These are phyloP conservation scores for Annona cherimola DNA, from an alignment of 164 flowering plant species.

Conservation along the genomic window DNA sequence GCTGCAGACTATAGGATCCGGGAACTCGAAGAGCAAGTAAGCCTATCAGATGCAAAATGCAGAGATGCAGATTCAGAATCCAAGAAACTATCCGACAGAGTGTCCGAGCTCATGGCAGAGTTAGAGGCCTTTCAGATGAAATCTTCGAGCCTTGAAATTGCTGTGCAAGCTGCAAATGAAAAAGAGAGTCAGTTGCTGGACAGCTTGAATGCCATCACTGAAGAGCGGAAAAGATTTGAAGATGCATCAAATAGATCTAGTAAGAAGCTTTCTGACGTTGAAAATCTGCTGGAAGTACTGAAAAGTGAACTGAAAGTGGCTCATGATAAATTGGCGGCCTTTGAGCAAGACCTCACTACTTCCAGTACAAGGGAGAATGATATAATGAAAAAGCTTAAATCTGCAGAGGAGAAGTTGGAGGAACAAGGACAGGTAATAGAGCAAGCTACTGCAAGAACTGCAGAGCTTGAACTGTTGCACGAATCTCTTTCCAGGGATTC, in stretches of 20 bases:
- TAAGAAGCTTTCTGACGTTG: constrained; percentile 55
- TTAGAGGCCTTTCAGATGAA: constrained; percentile 51
- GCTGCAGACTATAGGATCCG: constrained; percentile 56
- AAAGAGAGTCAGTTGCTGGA: constrained; percentile 61
- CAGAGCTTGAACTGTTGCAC: constrained; percentile 51
- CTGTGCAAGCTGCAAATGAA: constrained; percentile 46
- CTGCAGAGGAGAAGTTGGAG: constrained; percentile 52
- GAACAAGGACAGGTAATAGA: constrained; percentile 40
- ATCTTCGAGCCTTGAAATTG: constrained; percentile 53
- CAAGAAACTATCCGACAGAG: constrained; percentile 33
- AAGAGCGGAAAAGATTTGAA: constrained; percentile 56
- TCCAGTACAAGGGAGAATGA: constrained; percentile 53
- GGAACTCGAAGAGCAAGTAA: constrained; percentile 76
- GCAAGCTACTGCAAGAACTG: constrained; percentile 40
- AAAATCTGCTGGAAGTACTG: constrained; percentile 44
- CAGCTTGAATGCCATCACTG: constrained; percentile 30
- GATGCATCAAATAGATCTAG: constrained; percentile 33
- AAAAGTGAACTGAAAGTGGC: constrained; percentile 44
- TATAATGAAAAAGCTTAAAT: constrained; percentile 55
- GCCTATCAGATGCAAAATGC: constrained; percentile 44
- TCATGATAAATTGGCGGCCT: constrained; percentile 45
- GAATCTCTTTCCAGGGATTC: constrained; percentile 44
- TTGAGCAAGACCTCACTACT: constrained; percentile 48
- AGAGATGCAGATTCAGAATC: constrained; percentile 51
- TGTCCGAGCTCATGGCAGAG: constrained; percentile 48